Evolutionary conservation across 495 filamentous ascomycete genomes (phyloP), one percentile per base, ranked within the genome.

Genomic region (Articulospora tetracladia): DNA sequence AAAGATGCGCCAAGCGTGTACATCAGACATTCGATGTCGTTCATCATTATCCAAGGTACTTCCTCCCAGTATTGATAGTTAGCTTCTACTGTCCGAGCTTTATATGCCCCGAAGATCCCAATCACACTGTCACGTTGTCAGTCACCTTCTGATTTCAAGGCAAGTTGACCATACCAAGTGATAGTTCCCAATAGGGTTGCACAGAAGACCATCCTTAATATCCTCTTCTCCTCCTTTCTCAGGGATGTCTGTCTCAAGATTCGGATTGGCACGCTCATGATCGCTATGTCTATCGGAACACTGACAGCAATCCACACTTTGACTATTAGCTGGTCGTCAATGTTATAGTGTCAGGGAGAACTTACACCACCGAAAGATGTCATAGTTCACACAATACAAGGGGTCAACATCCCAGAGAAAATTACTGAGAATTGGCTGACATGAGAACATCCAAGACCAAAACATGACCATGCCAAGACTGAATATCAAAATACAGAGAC

Each of bases 11-110:
- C 62, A 13, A 65, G 19, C 4, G 62, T 28, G 41, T 65, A 65
- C 58, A 60, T 61, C n/a, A 65, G 54, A 15, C 61, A 61, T 24
- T 65, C 62, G 26, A 65, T 60, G 51, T 65, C 62, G 20, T 48
- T 65, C 48, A 61, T 53, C 58, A 65, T 61, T 4, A 65, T 24
- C 12, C 26, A 65, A 1, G 53, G 23, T 0, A 30, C 27, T 50
- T 65, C 62, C 1, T 58, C 19, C 30, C 57, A 65, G 53, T 55
- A 61, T 17, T 7, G 22, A 10, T 65, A 53, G 20, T 53, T 57
- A 7, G 15, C 24, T 11, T 51, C 25, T 6, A 19, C 6, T 15
- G 27, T 54, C 17, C 62, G 52, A 11, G 26, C 39, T 20, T 39
- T 23, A 24, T 53, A 65, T 17, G 56, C 59, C 6, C 62, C 62